Evolutionary conservation across 495 filamentous ascomycete genomes (phyloP), one percentile per base, ranked within the genome.

Genomic region (Filosporella fistucella): DNA sequence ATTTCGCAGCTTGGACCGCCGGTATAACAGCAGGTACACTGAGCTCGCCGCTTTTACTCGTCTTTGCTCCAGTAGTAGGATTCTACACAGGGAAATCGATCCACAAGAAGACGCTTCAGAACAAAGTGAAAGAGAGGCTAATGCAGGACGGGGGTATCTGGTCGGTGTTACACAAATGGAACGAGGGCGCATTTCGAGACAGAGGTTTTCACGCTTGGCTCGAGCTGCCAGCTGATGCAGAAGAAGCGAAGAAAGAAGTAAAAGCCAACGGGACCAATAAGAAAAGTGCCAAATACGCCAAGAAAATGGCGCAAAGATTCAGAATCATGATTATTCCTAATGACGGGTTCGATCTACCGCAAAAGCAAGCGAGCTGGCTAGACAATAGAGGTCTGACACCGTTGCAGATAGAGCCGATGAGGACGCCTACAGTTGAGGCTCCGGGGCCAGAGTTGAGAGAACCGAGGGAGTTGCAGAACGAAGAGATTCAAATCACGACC

Each of bases 141-240:
- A 7, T 40, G 11, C 32, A 49, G 10, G 51, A 58, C 14, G 55
- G 51, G 9, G 51, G 51, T 6, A 16, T 58, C 25, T 24, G 46
- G n/a, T 38, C 35, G 10, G 29, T 48, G n/a, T 26, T 58, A 8
- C 42, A 32, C 17, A 23, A 13, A 13, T 58, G 51, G 51, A 58
- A 58, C 26, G 46, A 54, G n/a, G 35, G 26, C 11, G 23, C 11
- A 0, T 58, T 54, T 18, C 16, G 3, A 14, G 29, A 39, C 13
- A 54, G 33, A 29, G 55, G 55, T 1, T 43, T 54, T 28, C 55
- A 58, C 14, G 38, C 43, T 21, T 58, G 55, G 55, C 16, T 58
- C 4, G 51, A 54, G n/a, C 29, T 45, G 13, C 55, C 55, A 11
- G 25, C 8, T 28, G 28, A 42, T 6, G 12, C 37, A 4, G 35